These are phyloP conservation scores for Taiozyma sp. DNA, from an alignment of 1,139 yeast genomes.

Conservation along the genomic window DNA sequence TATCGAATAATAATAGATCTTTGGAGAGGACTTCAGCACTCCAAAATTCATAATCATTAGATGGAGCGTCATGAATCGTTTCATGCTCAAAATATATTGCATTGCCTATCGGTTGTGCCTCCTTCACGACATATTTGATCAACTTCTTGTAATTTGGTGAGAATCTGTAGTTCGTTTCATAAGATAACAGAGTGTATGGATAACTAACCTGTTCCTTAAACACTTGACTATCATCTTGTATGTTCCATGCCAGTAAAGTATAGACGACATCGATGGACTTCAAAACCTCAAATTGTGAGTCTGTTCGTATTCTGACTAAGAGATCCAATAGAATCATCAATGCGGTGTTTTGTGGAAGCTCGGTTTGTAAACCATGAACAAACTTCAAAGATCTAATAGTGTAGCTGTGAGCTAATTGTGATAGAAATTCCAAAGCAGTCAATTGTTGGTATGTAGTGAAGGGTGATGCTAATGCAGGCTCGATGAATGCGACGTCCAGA, in stretches of 20 bases:
- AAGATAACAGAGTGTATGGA: conserved; percentile 9
- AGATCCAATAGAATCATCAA: conserved; percentile 5
- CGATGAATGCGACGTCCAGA: background rate
- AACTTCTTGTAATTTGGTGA: conserved; percentile 9
- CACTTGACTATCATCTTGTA: conserved; percentile 14
- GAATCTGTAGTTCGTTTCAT: conserved; percentile 5
- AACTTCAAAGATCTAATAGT: conserved; percentile 8
- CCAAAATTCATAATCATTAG: conserved; percentile 14
- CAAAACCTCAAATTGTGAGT: background rate
- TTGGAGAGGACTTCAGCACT: conserved; percentile 12
- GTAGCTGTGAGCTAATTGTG: background rate
- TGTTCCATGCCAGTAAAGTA: conserved; percentile 17
- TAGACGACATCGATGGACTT: conserved; percentile 4
- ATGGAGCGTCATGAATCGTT: background rate
- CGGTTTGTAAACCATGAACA: conserved; percentile 18
- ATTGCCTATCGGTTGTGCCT: background rate
- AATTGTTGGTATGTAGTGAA: conserved; percentile 5
- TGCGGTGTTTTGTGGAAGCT: conserved; percentile 8
- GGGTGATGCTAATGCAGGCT: conserved; percentile 8
- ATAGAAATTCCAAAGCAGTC: conserved; percentile 2
- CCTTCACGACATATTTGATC: conserved; percentile 1
- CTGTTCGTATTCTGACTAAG: background rate
- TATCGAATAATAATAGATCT: conserved; percentile 4
- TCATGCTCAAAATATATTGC: background rate
- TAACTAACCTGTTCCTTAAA: conserved; percentile 2